A percentile compares a stretch with the other conserved stretches of the same genome.
Conservation (phyloP, 495 filamentous ascomycete species). For the Eremomyces bilateralis region DNA sequence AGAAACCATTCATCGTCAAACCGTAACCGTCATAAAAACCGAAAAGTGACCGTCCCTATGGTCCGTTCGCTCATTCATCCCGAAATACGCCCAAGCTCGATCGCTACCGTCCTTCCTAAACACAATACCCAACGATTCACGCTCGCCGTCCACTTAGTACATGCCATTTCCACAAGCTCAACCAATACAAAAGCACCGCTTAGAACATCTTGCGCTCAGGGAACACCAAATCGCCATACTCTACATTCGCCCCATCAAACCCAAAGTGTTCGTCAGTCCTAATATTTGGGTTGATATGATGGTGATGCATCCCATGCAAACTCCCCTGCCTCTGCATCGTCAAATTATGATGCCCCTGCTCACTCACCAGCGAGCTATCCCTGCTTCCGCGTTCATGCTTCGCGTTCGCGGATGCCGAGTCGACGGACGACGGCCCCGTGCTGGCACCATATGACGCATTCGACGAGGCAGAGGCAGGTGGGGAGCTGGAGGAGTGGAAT, state of each 20-base stretch:
- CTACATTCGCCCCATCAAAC: constrained; percentile 2
- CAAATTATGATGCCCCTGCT: not conserved
- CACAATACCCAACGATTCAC: too few species aligned
- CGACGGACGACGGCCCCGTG: not conserved
- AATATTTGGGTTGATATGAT: too few species aligned
- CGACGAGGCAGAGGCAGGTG: constrained; percentile 7
- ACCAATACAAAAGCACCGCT: too few species aligned
- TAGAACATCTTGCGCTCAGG: constrained; percentile 13
- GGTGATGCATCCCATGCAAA: not conserved
- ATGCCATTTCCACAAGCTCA: too few species aligned
- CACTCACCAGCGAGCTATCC: not conserved
- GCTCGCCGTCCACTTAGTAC: too few species aligned
- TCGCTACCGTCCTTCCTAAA: too few species aligned
- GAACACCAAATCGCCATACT: constrained; percentile 12
- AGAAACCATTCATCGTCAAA: too few species aligned
- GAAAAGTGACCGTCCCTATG: too few species aligned
- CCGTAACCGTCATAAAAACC: too few species aligned
- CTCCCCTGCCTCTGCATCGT: not conserved
- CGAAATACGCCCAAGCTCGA: too few species aligned
- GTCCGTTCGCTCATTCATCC: too few species aligned
- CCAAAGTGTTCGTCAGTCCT: constrained; percentile 5
- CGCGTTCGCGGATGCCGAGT: constrained; percentile 1
- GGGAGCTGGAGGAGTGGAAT: not conserved
- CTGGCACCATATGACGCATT: constrained; percentile 3
- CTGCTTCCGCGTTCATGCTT: not conserved